Base-by-base conservation (phyloP, 345 rosid genomes). In the Durio zibethinus region DNA sequence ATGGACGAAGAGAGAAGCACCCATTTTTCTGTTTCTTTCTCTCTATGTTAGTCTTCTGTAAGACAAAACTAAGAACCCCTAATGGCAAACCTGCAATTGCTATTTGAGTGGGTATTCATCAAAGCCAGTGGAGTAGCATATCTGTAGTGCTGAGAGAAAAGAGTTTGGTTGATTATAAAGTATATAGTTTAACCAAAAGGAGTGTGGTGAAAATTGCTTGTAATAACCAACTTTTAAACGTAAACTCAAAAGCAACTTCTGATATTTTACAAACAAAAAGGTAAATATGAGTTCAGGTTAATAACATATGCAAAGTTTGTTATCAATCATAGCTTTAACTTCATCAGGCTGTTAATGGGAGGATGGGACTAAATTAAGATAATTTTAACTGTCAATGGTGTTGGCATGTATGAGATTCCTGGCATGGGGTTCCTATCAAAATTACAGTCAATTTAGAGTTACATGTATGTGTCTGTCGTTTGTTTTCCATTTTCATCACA, bases 381-480 rank as follows among this genome's bases (percentile, higher is more conserved):
- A 60, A 27, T 29, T 4, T 2, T 4, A 12, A 27, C 36, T 29
- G 38, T 29, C 65, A 60, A 29, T 60, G 38, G 12, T 57, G 63
- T 57, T 6, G 15, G 23, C 15, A 27, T 59, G 35, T 59, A 27
- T 27, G 35, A 27, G 4, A 3, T 25, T 59, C 63, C 4, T 14
- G n/a, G 38, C 5, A n/a, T 6, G 38, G 42, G 48, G 74, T 47
- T 77, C 48, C 84, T 38, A 27, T 81, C 75, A 77, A 75, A 63
- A 36, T n/a, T n/a, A n/a, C 62, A 71, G 85, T 85, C 84, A 36
- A 76, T 80, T 76, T 79, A 74, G 70, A 82, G 85, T 81, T 78
- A 65, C 73, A 70, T 81, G 78, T 18, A 48, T 60, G 80, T 50
- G 10, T 60, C 21, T 61, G 11, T 52, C 20, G 29, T 50, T 20